Percentiles rank a stretch among this genome's conserved stretches.
phyloP scores from a whole-genome alignment of 2,329 filamentous ascomycete species.

The Tricladium varicosporioides region DNA sequence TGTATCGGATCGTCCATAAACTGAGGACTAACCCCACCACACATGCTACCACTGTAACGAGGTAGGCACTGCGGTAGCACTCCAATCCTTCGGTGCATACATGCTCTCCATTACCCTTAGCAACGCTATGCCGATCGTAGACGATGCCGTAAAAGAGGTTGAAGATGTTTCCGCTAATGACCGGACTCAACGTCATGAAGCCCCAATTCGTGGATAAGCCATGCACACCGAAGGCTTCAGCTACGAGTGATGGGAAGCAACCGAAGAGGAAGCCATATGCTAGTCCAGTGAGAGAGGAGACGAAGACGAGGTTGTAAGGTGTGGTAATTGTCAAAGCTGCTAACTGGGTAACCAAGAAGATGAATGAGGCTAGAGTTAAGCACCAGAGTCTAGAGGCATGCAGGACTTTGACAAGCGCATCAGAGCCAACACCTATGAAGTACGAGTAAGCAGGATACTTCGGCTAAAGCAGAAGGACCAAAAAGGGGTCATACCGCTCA shows the following conservation, averaged over 20 bases:
- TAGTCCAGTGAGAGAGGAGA: conserved; percentile 81
- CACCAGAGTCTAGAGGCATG: conserved; percentile 88
- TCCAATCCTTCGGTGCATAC: conserved; percentile 73
- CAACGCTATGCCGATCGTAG: conserved; percentile 75
- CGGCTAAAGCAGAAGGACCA: not conserved
- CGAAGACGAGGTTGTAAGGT: conserved; percentile 71
- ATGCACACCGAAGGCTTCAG: conserved; percentile 86
- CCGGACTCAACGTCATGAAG: conserved; percentile 85
- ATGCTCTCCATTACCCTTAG: conserved; percentile 66
- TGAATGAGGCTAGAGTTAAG: conserved; percentile 69
- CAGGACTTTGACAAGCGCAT: conserved; percentile 80
- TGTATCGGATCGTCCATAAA: conserved; percentile 60
- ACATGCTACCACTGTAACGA: conserved; percentile 72
- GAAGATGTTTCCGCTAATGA: conserved; percentile 86
- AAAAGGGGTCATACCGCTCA: conserved; percentile 62
- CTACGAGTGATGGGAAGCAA: conserved; percentile 84
- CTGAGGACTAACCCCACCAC: conserved; percentile 66
- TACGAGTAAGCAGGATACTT: conserved; percentile 17
- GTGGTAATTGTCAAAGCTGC: conserved; percentile 73
- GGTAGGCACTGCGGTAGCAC: conserved; percentile 82
- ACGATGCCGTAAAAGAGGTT: conserved; percentile 86
- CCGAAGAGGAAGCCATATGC: conserved; percentile 94
- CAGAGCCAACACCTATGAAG: conserved; percentile 74
- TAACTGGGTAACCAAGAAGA: conserved; percentile 80
- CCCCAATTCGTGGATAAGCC: conserved; percentile 96